phyloP scores from a whole-genome alignment of 495 filamentous ascomycete genomes.

The Poronia punctata region DNA sequence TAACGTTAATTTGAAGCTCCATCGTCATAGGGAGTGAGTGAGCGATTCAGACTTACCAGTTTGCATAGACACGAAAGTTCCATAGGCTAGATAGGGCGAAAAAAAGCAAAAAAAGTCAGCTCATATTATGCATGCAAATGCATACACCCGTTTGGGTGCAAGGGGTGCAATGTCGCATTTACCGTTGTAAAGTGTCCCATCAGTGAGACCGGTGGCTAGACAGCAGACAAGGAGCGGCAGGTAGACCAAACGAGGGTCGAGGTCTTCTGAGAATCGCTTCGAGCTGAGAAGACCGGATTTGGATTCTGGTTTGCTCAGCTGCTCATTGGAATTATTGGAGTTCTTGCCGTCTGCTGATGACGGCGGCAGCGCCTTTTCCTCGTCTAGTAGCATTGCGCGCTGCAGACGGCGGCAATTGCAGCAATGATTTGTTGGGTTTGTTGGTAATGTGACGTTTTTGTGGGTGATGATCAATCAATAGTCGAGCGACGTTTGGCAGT shows the following conservation, averaged over 20 bases:
- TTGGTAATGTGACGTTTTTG: not conserved
- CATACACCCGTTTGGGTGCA: not conserved
- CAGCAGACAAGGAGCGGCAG: conserved; percentile 42
- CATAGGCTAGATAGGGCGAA: conserved; percentile 46
- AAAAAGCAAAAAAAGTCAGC: conserved; percentile 12
- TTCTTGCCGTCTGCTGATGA: not conserved
- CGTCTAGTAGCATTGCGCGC: conserved; percentile 11
- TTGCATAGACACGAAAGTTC: conserved; percentile 51
- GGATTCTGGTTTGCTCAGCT: not conserved
- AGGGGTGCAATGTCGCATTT: conserved; percentile 2
- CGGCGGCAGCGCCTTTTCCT: conserved; percentile 15
- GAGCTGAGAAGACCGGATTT: conserved; percentile 23
- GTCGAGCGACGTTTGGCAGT: no score
- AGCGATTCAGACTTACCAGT: conserved; percentile 45
- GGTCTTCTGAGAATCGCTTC: conserved; percentile 26
- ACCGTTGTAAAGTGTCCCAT: conserved; percentile 47
- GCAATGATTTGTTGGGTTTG: not conserved
- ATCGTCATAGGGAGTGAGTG: no score
- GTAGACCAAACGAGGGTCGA: conserved; percentile 34
- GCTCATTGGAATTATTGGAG: conserved; percentile 6
- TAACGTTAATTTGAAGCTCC: no score
- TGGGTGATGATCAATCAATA: no score
- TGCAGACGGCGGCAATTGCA: not conserved
- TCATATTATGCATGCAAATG: not conserved
- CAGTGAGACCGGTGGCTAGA: conserved; percentile 42